These are phyloP conservation scores for Claviceps humidiphila DNA, from an alignment of 2,329 filamentous ascomycete species.

Conservation along the genomic window DNA sequence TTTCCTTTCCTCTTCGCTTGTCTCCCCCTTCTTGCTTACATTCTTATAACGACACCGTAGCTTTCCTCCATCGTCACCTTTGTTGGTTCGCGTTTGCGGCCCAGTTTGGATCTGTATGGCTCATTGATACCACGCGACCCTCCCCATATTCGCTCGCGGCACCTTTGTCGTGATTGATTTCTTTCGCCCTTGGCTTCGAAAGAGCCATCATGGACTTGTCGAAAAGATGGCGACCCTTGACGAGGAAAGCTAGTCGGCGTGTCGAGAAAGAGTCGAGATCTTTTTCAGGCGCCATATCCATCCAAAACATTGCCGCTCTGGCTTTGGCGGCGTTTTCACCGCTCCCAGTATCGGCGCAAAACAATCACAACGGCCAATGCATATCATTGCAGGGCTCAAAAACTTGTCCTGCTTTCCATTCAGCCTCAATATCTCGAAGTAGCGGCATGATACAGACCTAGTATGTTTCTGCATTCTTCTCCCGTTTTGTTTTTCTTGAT, in stretches of 20 bases:
- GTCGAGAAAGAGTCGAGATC: not conserved
- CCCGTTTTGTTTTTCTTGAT: not conserved
- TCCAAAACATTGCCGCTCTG: slow-evolving; percentile 7
- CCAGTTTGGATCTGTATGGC: slow-evolving; percentile 2
- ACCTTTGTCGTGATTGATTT: not conserved
- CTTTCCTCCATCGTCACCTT: slow-evolving; percentile 9
- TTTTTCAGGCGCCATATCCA: not conserved
- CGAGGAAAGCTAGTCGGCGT: not conserved
- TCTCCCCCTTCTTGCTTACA: slow-evolving; percentile 18
- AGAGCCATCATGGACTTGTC: not conserved
- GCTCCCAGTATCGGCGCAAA: slow-evolving; percentile 23
- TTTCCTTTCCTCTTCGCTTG: slow-evolving; percentile 11
- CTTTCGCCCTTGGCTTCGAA: not conserved
- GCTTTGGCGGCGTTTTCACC: slow-evolving; percentile 15
- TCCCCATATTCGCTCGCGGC: not conserved
- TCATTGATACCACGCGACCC: not conserved
- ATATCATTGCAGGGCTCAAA: slow-evolving; percentile 59
- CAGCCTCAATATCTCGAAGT: slow-evolving; percentile 57
- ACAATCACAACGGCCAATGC: slow-evolving; percentile 24
- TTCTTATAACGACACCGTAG: slow-evolving; percentile 16
- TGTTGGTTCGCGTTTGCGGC: not conserved
- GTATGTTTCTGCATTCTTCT: slow-evolving; percentile 31
- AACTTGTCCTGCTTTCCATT: slow-evolving; percentile 58
- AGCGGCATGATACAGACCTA: slow-evolving; percentile 45
- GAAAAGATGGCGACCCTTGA: not conserved